phyloP scores from a whole-genome alignment of 148 eudicot genomes.

The Beta vulgaris region DNA sequence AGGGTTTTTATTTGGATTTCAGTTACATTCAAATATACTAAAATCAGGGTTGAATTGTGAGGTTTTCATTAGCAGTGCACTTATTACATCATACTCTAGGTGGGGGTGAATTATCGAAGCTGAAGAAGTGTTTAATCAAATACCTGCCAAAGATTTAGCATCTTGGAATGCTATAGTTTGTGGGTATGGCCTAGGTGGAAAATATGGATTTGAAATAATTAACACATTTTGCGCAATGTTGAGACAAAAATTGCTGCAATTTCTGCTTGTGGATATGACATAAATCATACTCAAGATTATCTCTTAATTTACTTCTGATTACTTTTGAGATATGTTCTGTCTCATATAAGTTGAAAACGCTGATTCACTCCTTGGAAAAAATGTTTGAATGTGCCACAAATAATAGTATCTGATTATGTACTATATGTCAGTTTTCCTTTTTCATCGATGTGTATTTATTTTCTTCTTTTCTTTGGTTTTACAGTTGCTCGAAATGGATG shows the following conservation, averaged over 20 bases:
- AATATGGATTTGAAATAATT: constrained; percentile 49
- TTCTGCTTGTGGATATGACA: constrained; percentile 72
- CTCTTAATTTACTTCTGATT: too few species aligned
- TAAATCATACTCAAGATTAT: too few species aligned
- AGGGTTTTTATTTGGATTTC: constrained; percentile 65
- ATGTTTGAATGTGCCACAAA: too few species aligned
- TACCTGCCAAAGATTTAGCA: constrained; percentile 67
- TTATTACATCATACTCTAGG: constrained; percentile 73
- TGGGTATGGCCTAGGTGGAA: constrained; percentile 76
- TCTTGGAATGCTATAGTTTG: constrained; percentile 91
- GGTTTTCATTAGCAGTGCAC: constrained; percentile 66
- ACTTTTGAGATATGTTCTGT: too few species aligned
- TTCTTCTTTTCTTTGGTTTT: too few species aligned
- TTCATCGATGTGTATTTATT: too few species aligned
- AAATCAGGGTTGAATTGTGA: constrained; percentile 60
- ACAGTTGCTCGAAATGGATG: too few species aligned
- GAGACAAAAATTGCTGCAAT: constrained; percentile 54
- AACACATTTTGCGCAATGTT: constrained; percentile 60
- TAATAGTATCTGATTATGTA: too few species aligned
- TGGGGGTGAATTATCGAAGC: constrained; percentile 62
- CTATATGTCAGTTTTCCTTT: too few species aligned
- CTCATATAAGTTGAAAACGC: too few species aligned
- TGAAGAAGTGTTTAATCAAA: constrained; percentile 57
- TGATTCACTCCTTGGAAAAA: too few species aligned
- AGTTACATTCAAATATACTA: constrained; percentile 49